These are phyloP conservation scores for Penicillium flavigenum DNA, from an alignment of 495 filamentous ascomycete genomes.

Conservation along the genomic window DNA sequence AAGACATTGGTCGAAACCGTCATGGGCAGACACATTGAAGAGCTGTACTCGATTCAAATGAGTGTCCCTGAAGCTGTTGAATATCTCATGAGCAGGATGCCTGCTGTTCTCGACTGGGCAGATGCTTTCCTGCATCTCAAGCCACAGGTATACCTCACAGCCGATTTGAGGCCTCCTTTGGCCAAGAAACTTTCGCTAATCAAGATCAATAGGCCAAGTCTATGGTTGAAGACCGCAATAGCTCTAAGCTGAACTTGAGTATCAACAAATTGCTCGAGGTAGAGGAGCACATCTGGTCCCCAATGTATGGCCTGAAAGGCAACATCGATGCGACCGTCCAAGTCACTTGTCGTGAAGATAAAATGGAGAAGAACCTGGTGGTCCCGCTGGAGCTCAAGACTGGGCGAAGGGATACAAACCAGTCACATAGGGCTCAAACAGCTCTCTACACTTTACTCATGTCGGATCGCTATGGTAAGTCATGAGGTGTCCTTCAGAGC, in stretches of 20 bases:
- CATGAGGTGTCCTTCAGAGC: neutral
- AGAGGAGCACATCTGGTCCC: slow-evolving; percentile 97
- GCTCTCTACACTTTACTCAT: slow-evolving; percentile 89
- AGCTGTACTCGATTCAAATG: slow-evolving; percentile 79
- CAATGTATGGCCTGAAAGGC: slow-evolving; percentile 93
- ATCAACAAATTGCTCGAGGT: slow-evolving; percentile 93
- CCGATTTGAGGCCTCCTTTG: neutral
- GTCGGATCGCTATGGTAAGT: slow-evolving; percentile 82
- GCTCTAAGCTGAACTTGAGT: slow-evolving; percentile 69
- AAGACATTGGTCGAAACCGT: slow-evolving; percentile 60
- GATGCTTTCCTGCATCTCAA: slow-evolving; percentile 68
- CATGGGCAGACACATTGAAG: slow-evolving; percentile 71
- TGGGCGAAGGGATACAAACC: slow-evolving; percentile 71
- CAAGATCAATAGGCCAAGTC: slow-evolving; percentile 56
- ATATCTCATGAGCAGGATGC: slow-evolving; percentile 75
- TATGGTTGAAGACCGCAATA: slow-evolving; percentile 75
- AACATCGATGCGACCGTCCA: slow-evolving; percentile 99
- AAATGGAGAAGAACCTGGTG: slow-evolving; percentile 63
- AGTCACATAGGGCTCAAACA: slow-evolving; percentile 86
- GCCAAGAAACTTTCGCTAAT: slow-evolving; percentile 6
- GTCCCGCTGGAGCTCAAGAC: slow-evolving; percentile 96
- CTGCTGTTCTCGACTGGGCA: slow-evolving; percentile 79
- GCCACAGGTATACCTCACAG: slow-evolving; percentile 58
- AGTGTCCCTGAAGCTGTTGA: slow-evolving; percentile 67
- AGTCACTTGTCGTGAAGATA: slow-evolving; percentile 70